A percentile compares a stretch with the other conserved stretches of the same genome.
Conservation (phyloP, 2,329 filamentous ascomycete species). For the Fusarium proliferatum region DNA sequence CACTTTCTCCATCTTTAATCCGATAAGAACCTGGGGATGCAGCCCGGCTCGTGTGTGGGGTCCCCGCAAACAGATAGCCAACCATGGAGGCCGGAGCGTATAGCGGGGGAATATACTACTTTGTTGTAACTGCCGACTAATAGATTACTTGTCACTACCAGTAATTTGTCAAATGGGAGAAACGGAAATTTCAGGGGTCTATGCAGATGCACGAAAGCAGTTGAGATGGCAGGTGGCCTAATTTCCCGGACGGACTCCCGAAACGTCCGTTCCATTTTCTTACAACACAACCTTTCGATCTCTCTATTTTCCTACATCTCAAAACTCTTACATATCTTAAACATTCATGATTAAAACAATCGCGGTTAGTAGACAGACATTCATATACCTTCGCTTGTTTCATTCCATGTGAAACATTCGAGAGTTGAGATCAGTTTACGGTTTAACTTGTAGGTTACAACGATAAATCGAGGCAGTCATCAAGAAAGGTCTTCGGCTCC, state of each 20-base stretch:
- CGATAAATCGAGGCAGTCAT: not conserved
- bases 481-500: fast-evolving
- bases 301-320: too few species aligned
- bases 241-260: too few species aligned
- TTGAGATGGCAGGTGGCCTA: not conserved
- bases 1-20: not conserved
- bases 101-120: too few species aligned
- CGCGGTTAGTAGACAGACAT: not conserved
- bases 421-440: fast-evolving
- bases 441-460: fast-evolving
- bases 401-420: fast-evolving
- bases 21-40: not conserved
- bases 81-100: not conserved
- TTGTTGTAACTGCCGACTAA: not conserved
- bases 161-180: not conserved
- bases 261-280: too few species aligned
- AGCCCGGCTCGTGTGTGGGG: not conserved
- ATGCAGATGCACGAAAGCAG: not conserved
- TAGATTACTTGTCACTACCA: too few species aligned
- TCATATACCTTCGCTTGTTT: not conserved
- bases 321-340: too few species aligned
- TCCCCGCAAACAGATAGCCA: not conserved
- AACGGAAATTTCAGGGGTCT: too few species aligned
- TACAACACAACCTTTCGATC: too few species aligned
- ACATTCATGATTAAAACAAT: not conserved